Base-by-base conservation (phyloP, 176 grass and related monocot genomes). In the Carex parvula region DNA sequence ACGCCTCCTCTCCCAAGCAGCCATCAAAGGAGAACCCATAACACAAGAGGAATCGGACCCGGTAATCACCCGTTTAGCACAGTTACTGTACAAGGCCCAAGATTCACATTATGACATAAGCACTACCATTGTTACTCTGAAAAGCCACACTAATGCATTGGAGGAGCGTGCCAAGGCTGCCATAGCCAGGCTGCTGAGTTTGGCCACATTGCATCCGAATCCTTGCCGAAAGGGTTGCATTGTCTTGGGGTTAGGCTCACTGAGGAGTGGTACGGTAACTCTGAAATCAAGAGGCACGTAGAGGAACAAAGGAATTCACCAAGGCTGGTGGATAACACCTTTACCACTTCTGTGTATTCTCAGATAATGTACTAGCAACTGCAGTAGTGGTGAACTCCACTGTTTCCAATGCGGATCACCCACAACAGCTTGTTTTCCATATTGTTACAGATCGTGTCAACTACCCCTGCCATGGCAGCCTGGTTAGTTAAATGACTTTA, bases 381-480 rank as follows among this genome's bases (percentile, higher is more conserved):
- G 89, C 93, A 73, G 97, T 95, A 70, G 97, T 96, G 83, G 83
- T 99, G 85, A 99, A 99, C 85, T 95, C 91, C 71, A 96, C 97
- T 10, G 91, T 99, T 80, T 94, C 89, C 42, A 99, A 95, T 87
- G 97, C 97, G 77, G 94, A 99, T 85, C 93, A 99, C 53, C 97
- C 97, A 84, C 97, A 94, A 83, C 97, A 99, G 79, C 91, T 99
- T 85, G 97, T 99, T 81, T 99, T 99, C 81, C 97, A 99, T 94
- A 85, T 99, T 46, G 97, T 99, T 81, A 96, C 97, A 0, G 88
- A 99, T 74, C 86, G 85, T 81, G 84, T 87, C 85, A 88, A 89
- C 85, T 99, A 90, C 86, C 83, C n/a, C 84, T 7, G 88, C 97
- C n/a, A 93, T 99, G 91, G 88, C 90, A 60, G 85, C 93, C 75